Conservation (phyloP, 768 basidiomycete genomes). For the Amanita phalloides region DNA sequence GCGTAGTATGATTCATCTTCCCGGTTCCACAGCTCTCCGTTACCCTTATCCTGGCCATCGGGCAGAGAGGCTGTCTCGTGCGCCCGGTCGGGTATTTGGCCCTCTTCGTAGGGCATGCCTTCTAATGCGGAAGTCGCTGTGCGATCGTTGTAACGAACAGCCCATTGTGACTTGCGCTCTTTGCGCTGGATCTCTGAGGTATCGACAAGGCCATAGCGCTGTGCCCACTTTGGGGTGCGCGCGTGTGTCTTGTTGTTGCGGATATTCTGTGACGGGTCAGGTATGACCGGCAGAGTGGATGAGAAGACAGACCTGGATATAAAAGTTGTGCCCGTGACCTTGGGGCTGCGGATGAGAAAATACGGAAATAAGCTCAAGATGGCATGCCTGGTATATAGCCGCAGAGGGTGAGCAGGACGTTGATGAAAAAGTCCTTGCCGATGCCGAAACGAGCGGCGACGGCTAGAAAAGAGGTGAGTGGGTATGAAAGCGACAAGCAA, state of each 20-base stretch:
- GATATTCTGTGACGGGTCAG: slow-evolving; percentile 54
- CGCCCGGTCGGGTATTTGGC: slow-evolving; percentile 41
- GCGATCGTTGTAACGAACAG: slow-evolving; percentile 76
- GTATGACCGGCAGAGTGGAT: slow-evolving; percentile 3
- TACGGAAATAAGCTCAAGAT: not conserved
- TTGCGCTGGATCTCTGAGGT: slow-evolving; percentile 69
- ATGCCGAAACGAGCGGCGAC: slow-evolving; percentile 91
- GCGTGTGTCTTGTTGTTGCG: slow-evolving; percentile 89
- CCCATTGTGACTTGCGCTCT: slow-evolving; percentile 80
- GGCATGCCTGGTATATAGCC: slow-evolving; percentile 80
- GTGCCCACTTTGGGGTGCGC: slow-evolving; percentile 94
- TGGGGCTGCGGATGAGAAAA: slow-evolving; percentile 5
- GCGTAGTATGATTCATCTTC: slow-evolving; percentile 74
- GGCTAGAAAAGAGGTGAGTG: slow-evolving; percentile 35
- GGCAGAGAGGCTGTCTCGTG: slow-evolving; percentile 8
- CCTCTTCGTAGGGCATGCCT: slow-evolving; percentile 66
- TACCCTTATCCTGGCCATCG: slow-evolving; percentile 28
- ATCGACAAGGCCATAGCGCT: slow-evolving; percentile 84
- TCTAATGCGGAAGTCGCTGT: slow-evolving; percentile 60
- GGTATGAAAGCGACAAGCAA: not conserved
- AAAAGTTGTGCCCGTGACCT: slow-evolving; percentile 91
- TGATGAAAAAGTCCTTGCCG: slow-evolving; percentile 86
- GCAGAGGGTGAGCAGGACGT: slow-evolving; percentile 77
- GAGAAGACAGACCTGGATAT: slow-evolving; percentile 55
- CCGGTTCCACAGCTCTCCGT: slow-evolving; percentile 59